phyloP scores from a whole-genome alignment of 2,329 filamentous ascomycete genomes.

The Calycina herbarum region DNA sequence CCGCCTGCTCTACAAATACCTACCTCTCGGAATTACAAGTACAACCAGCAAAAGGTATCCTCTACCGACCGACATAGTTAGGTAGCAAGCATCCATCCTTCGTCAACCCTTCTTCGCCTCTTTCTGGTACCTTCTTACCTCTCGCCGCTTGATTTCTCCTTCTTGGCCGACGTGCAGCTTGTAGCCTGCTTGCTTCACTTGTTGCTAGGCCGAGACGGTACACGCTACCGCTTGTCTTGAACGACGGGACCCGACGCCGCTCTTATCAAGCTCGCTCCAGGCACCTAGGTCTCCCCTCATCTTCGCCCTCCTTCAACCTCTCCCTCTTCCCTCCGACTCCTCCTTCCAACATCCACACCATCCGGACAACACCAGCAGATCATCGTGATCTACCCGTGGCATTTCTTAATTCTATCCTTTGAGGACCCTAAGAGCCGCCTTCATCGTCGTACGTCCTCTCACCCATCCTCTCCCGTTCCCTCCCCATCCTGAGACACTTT shows the following conservation, averaged over 20 bases:
- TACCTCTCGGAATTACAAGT: too few relatives aligned
- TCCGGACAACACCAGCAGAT: constrained; percentile 10
- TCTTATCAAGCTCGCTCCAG: constrained; percentile 19
- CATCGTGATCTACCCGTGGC: constrained; percentile 7
- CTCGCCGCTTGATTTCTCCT: constrained; percentile 18
- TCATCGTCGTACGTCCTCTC: constrained; percentile 12
- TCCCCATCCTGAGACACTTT: constrained; percentile 22
- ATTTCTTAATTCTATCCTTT: neutral
- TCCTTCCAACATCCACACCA: constrained; percentile 23
- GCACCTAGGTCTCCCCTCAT: constrained; percentile 21
- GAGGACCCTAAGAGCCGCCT: neutral
- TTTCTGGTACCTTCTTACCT: constrained; percentile 20
- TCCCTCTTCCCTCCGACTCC: constrained; percentile 18
- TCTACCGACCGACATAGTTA: neutral
- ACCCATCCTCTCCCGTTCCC: constrained; percentile 20
- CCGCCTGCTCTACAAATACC: too few relatives aligned
- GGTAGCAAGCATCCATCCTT: neutral
- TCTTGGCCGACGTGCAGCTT: constrained; percentile 5
- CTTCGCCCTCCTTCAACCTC: constrained; percentile 19
- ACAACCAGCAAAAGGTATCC: neutral
- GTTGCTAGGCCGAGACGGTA: neutral
- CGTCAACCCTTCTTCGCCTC: neutral
- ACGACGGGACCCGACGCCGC: neutral
- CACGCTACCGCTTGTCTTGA: too few relatives aligned
- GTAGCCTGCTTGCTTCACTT: constrained; percentile 1